These are phyloP conservation scores for Phytophthora europaea DNA, from an alignment of 352 stramenopile genomes.

Conservation along the genomic window DNA sequence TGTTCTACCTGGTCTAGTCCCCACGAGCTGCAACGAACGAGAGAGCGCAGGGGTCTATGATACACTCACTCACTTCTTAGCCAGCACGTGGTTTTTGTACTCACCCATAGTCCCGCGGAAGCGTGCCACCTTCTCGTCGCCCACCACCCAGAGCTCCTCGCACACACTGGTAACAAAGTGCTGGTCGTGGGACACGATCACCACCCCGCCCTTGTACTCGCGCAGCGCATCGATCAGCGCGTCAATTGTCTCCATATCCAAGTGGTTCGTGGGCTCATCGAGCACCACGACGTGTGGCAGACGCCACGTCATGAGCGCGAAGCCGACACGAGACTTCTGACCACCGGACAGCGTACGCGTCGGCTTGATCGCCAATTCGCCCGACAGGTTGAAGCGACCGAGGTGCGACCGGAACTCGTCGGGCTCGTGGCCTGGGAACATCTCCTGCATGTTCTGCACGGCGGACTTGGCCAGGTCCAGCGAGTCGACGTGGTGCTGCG, in stretches of 20 bases:
- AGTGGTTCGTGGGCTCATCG: slow-evolving; percentile 98
- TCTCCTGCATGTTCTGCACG: slow-evolving; percentile 92
- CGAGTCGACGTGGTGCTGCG: slow-evolving; percentile 97
- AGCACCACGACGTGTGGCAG: slow-evolving; percentile 97
- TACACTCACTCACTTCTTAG: slow-evolving; percentile 51
- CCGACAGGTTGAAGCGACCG: slow-evolving; percentile 97
- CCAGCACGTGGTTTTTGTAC: slow-evolving; percentile 86
- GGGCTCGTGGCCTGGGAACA: slow-evolving; percentile 88
- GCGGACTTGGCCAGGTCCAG: slow-evolving; percentile 93
- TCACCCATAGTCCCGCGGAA: slow-evolving; percentile 86
- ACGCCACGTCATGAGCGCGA: slow-evolving; percentile 96
- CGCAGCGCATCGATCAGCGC: slow-evolving; percentile 96
- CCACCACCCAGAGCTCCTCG: slow-evolving; percentile 94
- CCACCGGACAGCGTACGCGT: slow-evolving; percentile 96
- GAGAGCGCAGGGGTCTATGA: slow-evolving; percentile 27
- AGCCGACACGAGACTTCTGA: slow-evolving; percentile 95
- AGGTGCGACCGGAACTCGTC: slow-evolving; percentile 96
- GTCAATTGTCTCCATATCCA: slow-evolving; percentile 94
- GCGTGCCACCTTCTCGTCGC: slow-evolving; percentile 76
- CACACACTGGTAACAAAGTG: slow-evolving; percentile 98
- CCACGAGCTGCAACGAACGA: slow-evolving; percentile 19
- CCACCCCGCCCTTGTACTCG: slow-evolving; percentile 96
- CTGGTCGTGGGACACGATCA: slow-evolving; percentile 98
- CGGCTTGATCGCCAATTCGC: slow-evolving; percentile 95
- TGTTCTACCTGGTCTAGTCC: slow-evolving; percentile 22